These are phyloP conservation scores for Litsea cubeba DNA, from an alignment of 164 flowering plant genomes.

Conservation along the genomic window DNA sequence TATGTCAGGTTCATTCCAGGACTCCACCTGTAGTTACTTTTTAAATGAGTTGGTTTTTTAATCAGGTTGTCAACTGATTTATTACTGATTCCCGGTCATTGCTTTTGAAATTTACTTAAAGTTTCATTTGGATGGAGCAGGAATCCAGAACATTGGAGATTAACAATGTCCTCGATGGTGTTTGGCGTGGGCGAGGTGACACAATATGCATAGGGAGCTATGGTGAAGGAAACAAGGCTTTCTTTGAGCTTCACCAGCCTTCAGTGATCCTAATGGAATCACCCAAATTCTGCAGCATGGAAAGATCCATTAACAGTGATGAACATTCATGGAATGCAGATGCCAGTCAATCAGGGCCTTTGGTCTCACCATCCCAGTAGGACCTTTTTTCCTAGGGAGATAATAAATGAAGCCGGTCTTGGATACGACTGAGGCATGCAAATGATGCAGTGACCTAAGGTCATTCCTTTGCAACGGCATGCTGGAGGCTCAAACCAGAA, in stretches of 20 bases:
- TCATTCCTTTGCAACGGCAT: background rate
- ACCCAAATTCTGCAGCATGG: conserved; percentile 33
- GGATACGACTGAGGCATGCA: background rate
- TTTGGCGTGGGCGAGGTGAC: too few species aligned
- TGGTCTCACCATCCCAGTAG: conserved; percentile 11
- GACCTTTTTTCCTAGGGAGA: background rate
- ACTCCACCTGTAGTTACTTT: too few species aligned
- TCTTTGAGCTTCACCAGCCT: conserved; percentile 53
- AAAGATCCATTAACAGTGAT: conserved; percentile 11
- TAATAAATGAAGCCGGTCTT: background rate
- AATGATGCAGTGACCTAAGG: background rate
- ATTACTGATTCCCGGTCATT: too few species aligned
- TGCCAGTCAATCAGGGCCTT: conserved; percentile 23
- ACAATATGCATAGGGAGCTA: too few species aligned
- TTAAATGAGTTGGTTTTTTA: too few species aligned
- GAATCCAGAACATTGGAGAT: too few species aligned
- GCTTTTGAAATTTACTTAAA: too few species aligned
- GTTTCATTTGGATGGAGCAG: too few species aligned
- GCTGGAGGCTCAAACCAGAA: background rate
- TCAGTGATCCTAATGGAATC: conserved; percentile 33
- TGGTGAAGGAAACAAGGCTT: conserved; percentile 44
- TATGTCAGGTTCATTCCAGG: too few species aligned
- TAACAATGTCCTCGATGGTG: too few species aligned
- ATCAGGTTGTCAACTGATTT: too few species aligned
- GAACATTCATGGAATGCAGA: conserved; percentile 22